phyloP scores from a whole-genome alignment of 495 filamentous ascomycete species.

The Penicillium pancosmium region DNA sequence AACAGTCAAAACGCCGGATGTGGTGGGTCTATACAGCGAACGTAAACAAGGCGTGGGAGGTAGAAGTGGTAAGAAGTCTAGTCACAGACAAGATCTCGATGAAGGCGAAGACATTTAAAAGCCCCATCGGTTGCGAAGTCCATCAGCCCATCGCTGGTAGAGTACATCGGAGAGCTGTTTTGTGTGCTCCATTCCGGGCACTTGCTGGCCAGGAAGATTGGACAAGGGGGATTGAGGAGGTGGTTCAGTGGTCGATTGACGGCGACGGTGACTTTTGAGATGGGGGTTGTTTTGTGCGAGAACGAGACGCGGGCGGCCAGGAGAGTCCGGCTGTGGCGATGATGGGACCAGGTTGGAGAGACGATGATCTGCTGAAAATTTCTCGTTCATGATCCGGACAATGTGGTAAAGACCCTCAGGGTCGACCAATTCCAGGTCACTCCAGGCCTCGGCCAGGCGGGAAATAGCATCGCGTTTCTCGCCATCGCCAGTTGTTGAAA shows the following conservation, averaged over 20 bases:
- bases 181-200: constrained; percentile 86
- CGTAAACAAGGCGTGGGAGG: constrained; percentile 15
- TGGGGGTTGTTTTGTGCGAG: constrained; percentile 84
- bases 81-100: too few species aligned
- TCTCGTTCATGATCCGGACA: constrained; percentile 68
- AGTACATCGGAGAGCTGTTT: constrained; percentile 87
- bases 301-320: constrained; percentile 65
- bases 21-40: constrained; percentile 36
- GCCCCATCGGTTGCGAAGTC: constrained; percentile 78
- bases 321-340: constrained; percentile 43
- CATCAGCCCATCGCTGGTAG: constrained; percentile 87
- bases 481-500: constrained; percentile 74
- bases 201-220: constrained; percentile 50
- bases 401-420: constrained; percentile 90
- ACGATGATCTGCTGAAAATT: constrained; percentile 58
- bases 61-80: not conserved
- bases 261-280: constrained; percentile 72
- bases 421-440: constrained; percentile 79
- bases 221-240: constrained; percentile 37
- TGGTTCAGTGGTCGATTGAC: constrained; percentile 56
- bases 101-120: constrained; percentile 31
- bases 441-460: constrained; percentile 80
- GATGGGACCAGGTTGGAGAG: constrained; percentile 51
- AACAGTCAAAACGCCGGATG: constrained; percentile 21
- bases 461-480: constrained; percentile 80